A percentile compares a stretch with the other conserved stretches of the same genome.
These are phyloP conservation scores for Lagerstroemia speciosa DNA, from an alignment of 345 rosid species.

Conservation along the genomic window DNA sequence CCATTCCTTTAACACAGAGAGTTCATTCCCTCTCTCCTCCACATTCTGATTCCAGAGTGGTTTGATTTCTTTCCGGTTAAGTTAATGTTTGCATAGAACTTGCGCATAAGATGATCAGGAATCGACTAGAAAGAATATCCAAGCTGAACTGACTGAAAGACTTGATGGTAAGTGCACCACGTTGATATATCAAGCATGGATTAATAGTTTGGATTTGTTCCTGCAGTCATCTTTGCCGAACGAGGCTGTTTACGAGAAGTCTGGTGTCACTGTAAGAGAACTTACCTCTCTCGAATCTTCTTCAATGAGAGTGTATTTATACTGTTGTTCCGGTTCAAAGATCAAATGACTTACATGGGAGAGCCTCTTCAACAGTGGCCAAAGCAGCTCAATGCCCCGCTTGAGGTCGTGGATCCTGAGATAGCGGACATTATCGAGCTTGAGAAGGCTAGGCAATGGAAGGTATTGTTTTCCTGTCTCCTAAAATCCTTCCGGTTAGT, in stretches of 20 bases:
- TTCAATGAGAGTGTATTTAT: neutral
- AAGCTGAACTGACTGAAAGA: too few relatives aligned
- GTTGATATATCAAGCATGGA: neutral
- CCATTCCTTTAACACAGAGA: neutral
- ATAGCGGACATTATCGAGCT: constrained; percentile 92
- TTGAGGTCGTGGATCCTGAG: constrained; percentile 89
- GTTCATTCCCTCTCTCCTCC: neutral
- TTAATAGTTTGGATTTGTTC: neutral
- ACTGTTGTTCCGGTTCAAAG: neutral
- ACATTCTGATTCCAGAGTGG: neutral
- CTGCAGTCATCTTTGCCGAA: constrained; percentile 80
- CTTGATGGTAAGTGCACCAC: too few relatives aligned
- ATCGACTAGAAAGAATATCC: too few relatives aligned
- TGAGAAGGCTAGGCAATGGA: constrained; percentile 98
- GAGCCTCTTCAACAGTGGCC: constrained; percentile 55
- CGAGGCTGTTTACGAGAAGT: constrained; percentile 82
- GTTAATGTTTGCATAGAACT: constrained; percentile 3
- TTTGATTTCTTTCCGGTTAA: too few relatives aligned
- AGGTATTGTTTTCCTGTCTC: constrained; percentile 30
- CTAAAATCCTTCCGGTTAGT: neutral
- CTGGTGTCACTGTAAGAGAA: constrained; percentile 55
- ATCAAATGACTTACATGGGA: neutral
- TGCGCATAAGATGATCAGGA: neutral
- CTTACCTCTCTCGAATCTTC: neutral
- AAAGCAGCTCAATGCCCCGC: constrained; percentile 83